Base-by-base conservation (phyloP, 1,139 yeast genomes). In the Yamadazyma siamensis region DNA sequence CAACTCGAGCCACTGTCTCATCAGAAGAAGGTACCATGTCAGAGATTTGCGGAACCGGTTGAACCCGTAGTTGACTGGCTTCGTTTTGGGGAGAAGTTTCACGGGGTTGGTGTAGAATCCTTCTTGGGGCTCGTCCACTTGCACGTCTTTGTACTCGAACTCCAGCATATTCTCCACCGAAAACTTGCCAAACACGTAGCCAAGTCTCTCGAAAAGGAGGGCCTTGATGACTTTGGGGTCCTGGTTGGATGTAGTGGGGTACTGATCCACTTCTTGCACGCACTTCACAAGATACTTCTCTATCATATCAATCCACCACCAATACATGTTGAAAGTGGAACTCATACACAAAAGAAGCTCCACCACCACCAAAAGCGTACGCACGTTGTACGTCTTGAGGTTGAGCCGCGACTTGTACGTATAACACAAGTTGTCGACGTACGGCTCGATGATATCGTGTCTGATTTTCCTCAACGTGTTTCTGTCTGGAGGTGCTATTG, bases 21-120 rank as follows among this genome's bases (percentile, higher is more conserved):
- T 82, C 0, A 96, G 80, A 15, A 89, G 56, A 13, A 88, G 55
- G 45, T 75, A 71, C 89, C 96, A 89, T 20, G 89, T 65, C 1
- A 87, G 77, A 1, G 91, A 78, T 49, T 86, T 87, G 34, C 96
- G 69, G 32, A 59, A 59, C 7, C 47, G 45, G 35, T 54, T 64
- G 17, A 49, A 50, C 9, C 68, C 75, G 10, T 57, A 53, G 13
- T 53, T 57, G 3, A 38, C 48, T 4, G 49, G 50, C 3, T 32
- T 33, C 13, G 34, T 28, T 15, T 29, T 36, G 5, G 48, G 43
- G 6, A 15, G 7, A n/a, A 43, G 15, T 23, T 44, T 44, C 14
- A 30, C 12, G 4, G 22, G 25, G 27, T 44, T 44, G 3, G 15
- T 17, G 26, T 35, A 43, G 35, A 30, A 18, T 7, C 38, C 40